Conservation (phyloP, 1,139 yeast genomes). For the Geotrichum fermentans region DNA sequence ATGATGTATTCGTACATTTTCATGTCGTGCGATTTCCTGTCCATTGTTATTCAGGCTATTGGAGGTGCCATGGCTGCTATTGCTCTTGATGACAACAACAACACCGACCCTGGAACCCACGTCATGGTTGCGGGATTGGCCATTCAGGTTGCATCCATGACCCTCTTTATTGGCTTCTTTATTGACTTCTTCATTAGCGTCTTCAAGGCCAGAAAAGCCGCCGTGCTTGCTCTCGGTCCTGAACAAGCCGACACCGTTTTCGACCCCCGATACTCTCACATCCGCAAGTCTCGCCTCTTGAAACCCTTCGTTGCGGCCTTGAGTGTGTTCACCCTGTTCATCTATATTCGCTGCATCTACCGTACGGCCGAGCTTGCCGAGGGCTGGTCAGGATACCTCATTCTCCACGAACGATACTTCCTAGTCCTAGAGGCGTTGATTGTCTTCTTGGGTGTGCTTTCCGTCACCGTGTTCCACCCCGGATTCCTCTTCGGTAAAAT, state of each 20-base stretch:
- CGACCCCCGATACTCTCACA: conserved; percentile 41
- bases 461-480: conserved; percentile 60
- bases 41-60: conserved; percentile 69
- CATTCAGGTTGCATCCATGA: conserved; percentile 75
- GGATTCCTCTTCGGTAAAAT: conserved; percentile 36
- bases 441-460: conserved; percentile 47
- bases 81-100: conserved; percentile 40
- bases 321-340: conserved; percentile 40
- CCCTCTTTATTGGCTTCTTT: conserved; percentile 56
- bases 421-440: conserved; percentile 73
- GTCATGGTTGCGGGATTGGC: conserved; percentile 80
- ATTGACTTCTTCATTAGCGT: conserved; percentile 49
- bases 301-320: conserved; percentile 31
- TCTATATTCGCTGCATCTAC: conserved; percentile 70
- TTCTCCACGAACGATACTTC: conserved; percentile 65
- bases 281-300: conserved; percentile 44
- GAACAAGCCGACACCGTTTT: no score
- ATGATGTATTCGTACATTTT: conserved; percentile 70
- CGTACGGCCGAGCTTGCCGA: conserved; percentile 72
- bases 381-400: conserved; percentile 70
- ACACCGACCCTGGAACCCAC: conserved; percentile 55
- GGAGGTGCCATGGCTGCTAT: conserved; percentile 79
- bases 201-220: conserved; percentile 33
- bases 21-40: conserved; percentile 60
- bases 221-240: no score